These are phyloP conservation scores for Phlebiopsis gigantea DNA, from an alignment of 768 basidiomycete species.

Conservation along the genomic window DNA sequence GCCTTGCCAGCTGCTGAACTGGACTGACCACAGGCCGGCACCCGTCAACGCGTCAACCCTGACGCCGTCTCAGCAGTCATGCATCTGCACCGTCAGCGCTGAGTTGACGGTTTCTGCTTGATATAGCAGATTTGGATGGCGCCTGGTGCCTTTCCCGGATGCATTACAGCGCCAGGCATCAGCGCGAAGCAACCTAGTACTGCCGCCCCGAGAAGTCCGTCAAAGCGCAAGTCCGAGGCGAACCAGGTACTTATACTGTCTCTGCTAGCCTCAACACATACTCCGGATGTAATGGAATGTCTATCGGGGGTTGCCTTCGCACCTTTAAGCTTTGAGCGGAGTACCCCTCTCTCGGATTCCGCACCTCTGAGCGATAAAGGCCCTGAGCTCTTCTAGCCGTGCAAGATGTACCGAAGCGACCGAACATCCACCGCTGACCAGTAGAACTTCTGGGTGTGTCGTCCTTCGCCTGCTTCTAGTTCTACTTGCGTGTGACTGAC, in stretches of 20 bases:
- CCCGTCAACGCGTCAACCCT: neutral
- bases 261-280: neutral
- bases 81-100: neutral
- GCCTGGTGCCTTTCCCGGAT: neutral
- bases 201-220: constrained; percentile 4
- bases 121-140: neutral
- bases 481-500: neutral
- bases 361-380: neutral
- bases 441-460: neutral
- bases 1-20: neutral
- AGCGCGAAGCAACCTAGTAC: neutral
- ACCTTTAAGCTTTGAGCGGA: neutral
- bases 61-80: neutral
- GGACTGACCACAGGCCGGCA: neutral
- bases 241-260: neutral
- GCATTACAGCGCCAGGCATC: neutral
- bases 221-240: neutral
- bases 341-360: neutral
- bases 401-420: neutral
- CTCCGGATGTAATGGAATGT: neutral
- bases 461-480: neutral
- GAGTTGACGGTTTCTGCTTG: constrained; percentile 8
- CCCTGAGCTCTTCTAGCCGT: constrained; percentile 1
- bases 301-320: neutral
- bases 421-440: neutral